These are phyloP conservation scores for Hsuehochloa calcarea DNA, from an alignment of 176 grass and related monocot genomes.

Conservation along the genomic window DNA sequence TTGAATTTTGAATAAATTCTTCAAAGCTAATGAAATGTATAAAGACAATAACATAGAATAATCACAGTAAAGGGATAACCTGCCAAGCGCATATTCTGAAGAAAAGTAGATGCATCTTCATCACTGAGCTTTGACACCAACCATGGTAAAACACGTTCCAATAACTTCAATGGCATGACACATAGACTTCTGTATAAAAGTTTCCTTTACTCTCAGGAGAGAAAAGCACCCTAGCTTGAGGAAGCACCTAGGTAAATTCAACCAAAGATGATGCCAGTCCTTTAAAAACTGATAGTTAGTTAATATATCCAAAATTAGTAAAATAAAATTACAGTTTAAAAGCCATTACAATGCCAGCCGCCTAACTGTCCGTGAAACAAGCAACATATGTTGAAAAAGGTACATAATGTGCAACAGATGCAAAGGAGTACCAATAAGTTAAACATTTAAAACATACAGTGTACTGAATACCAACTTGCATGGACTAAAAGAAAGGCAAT, in stretches of 20 bases:
- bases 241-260: slow-evolving; percentile 88
- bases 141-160: slow-evolving; percentile 96
- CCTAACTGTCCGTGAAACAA: not conserved
- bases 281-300: not conserved
- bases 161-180: slow-evolving; percentile 93
- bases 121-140: slow-evolving; percentile 74
- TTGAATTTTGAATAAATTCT: slow-evolving; percentile 27
- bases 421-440: slow-evolving; percentile 5
- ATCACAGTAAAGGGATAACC: slow-evolving; percentile 47
- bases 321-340: not conserved
- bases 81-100: slow-evolving; percentile 81
- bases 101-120: slow-evolving; percentile 79
- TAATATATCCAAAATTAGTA: not conserved
- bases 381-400: not conserved
- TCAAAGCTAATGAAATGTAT: slow-evolving; percentile 11
- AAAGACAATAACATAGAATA: slow-evolving; percentile 4
- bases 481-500: not conserved
- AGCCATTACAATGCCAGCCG: not conserved
- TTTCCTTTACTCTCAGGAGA: slow-evolving; percentile 80
- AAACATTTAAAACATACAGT: not conserved
- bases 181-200: slow-evolving; percentile 83
- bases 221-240: slow-evolving; percentile 87
- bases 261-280: slow-evolving; percentile 1
- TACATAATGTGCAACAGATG: not conserved
- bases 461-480: slow-evolving; percentile 14